These are phyloP conservation scores for Ophiostoma perfectum DNA, from an alignment of 2,329 filamentous ascomycete species.

Conservation along the genomic window DNA sequence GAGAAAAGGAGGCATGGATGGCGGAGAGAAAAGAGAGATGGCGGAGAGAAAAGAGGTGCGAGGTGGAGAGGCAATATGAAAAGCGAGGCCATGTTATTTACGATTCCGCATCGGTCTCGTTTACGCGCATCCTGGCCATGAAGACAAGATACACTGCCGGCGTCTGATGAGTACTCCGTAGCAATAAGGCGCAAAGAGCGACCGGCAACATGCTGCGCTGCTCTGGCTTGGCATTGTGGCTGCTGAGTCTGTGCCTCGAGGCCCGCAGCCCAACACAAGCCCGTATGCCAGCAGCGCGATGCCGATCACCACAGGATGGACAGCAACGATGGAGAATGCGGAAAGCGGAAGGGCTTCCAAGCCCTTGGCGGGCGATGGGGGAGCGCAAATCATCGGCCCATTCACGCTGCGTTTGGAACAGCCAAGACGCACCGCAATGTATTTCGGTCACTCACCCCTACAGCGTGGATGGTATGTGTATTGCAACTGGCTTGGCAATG, in stretches of 20 bases:
- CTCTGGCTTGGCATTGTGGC: constrained; percentile 6
- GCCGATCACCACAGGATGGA: neutral
- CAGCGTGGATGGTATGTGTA: neutral
- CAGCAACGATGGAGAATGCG: neutral
- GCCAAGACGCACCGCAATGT: neutral
- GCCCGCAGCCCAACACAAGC: too few species aligned
- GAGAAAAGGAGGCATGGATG: neutral
- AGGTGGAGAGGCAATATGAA: neutral
- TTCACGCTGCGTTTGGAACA: neutral
- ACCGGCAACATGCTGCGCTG: neutral
- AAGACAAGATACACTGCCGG: too few species aligned
- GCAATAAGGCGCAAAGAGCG: neutral
- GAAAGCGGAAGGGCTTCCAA: constrained; percentile 1
- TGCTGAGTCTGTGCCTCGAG: neutral
- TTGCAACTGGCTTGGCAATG: neutral
- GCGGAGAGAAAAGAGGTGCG: neutral
- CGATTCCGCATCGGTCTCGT: too few species aligned
- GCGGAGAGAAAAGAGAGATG: neutral
- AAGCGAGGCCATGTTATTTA: neutral
- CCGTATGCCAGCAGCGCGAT: neutral
- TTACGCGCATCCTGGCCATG: too few species aligned
- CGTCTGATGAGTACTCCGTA: too few species aligned
- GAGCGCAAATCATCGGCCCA: constrained; percentile 1
- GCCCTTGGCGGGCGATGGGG: neutral
- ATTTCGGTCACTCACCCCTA: too few species aligned